Evolutionary conservation across 495 filamentous ascomycete genomes (phyloP), one percentile per base, ranked within the genome.

Genomic region (Lichina pygmaea): DNA sequence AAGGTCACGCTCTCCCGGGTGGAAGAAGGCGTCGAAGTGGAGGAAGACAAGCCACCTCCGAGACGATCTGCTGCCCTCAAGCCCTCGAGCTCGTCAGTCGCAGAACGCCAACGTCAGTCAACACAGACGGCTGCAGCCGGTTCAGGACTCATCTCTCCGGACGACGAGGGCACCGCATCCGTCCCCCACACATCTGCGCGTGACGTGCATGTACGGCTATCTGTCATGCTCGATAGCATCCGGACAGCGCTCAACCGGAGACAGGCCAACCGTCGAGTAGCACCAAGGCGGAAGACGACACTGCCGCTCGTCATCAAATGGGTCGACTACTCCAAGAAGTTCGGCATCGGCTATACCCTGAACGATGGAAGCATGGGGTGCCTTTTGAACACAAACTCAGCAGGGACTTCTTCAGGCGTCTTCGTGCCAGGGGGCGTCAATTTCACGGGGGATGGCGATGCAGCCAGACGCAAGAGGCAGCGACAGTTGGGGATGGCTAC

Each of bases 281-380:
- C 36, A 15, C 11, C 2, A 15, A 11, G 36, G 11, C 36, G 36
- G 13, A 39, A 39, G 2, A 39, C 11, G 11, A 3, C 5, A 11
- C 10, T 39, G 36, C 36, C 36, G 36, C 36, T 51, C 12, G 79
- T 92, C 17, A 76, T 84, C 17, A 89, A 86, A 55, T 92, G 83
- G 83, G 83, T 92, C n/a, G 83, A 92, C 52, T 92, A 89, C 52
- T 84, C 82, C 30, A 89, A 89, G 57, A 81, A 82, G 51, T 86
- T 84, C 53, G 83, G 83, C 0, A 67, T 86, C 37, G 83, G 82
- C 6, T 92, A 91, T 50, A 80, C 86, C 37, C 59, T 92, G 33
- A 81, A 78, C 43, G 80, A 89, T 54, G 81, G 83, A 8, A 83
- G 76, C 44, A 75, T 85, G 36, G 83, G 81, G 6, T 84, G 79